These are phyloP conservation scores for Ophiosphaerella herpotricha DNA, from an alignment of 2,329 filamentous ascomycete species.

Conservation along the genomic window DNA sequence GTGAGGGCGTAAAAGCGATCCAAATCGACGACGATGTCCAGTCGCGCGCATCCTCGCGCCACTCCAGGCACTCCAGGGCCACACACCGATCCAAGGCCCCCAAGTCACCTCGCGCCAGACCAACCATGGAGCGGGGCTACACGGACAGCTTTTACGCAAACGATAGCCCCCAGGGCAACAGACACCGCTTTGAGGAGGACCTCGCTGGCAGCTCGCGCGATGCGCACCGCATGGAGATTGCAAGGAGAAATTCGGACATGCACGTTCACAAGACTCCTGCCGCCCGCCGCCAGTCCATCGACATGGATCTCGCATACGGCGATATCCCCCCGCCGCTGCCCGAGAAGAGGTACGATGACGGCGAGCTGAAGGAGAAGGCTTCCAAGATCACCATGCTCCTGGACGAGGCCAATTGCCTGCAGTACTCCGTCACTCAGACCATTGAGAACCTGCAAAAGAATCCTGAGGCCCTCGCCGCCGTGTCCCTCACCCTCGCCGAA, in stretches of 20 bases:
- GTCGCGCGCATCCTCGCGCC: slow-evolving; percentile 38
- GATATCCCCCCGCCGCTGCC: slow-evolving; percentile 73
- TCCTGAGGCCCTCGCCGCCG: slow-evolving; percentile 90
- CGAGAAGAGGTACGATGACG: slow-evolving; percentile 55
- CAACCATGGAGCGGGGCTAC: slow-evolving; percentile 50
- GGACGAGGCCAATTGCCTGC: slow-evolving; percentile 85
- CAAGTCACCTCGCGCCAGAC: slow-evolving; percentile 26
- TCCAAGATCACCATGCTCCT: slow-evolving; percentile 75
- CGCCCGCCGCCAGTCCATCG: slow-evolving; percentile 60
- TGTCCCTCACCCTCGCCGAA: slow-evolving; percentile 89
- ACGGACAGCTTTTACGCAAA: slow-evolving; percentile 54
- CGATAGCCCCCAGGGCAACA: slow-evolving; percentile 31
- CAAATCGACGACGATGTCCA: slow-evolving; percentile 45
- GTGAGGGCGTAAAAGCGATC: slow-evolving; percentile 60
- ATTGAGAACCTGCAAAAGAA: slow-evolving; percentile 81
- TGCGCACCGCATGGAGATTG: slow-evolving; percentile 46
- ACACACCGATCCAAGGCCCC: slow-evolving; percentile 34
- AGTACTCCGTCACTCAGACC: slow-evolving; percentile 80
- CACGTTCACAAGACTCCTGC: slow-evolving; percentile 16
- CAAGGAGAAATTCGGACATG: slow-evolving; percentile 51
- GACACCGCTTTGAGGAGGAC: slow-evolving; percentile 38
- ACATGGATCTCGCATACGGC: slow-evolving; percentile 92
- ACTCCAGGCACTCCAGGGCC: slow-evolving; percentile 29
- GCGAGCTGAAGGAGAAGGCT: slow-evolving; percentile 70
- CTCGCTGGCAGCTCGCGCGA: slow-evolving; percentile 35